Evolutionary conservation across 805 yeast species (phyloP).

Genomic region (Yueomyces sinensis): DNA sequence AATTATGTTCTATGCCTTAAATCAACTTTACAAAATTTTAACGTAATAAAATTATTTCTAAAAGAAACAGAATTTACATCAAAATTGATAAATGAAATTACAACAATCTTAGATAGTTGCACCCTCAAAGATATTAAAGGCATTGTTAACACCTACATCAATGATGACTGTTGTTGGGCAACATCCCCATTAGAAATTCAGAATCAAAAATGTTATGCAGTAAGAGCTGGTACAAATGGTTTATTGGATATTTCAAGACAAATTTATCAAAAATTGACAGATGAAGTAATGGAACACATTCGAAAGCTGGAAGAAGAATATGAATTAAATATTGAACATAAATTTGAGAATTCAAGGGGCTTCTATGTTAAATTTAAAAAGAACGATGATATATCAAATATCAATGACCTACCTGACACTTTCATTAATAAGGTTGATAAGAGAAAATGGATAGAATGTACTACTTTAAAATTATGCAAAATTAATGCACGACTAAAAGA

Average conservation of each 20-base stretch:
- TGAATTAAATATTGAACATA: conserved; percentile 18
- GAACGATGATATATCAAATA: too few relatives aligned
- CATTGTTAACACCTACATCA: conserved; percentile 23
- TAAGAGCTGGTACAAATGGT: conserved; percentile 32
- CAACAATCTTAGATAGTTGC: conserved; percentile 17
- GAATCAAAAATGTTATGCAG: conserved; percentile 33
- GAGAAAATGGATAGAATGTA: conserved; percentile 25
- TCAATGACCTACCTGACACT: conserved; percentile 17
- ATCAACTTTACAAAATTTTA: conserved; percentile 15
- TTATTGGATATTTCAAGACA: conserved; percentile 32
- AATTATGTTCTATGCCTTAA: conserved; percentile 31
- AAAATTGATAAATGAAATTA: conserved; percentile 19
- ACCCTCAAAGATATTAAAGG: conserved; percentile 12
- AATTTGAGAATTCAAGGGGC: conserved; percentile 27
- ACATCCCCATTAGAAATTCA: conserved; percentile 26
- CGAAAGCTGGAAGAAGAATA: conserved; percentile 14
- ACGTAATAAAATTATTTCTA: conserved; percentile 2
- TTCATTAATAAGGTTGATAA: conserved; percentile 25
- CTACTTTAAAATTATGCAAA: conserved; percentile 29
- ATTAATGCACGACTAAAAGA: conserved; percentile 29
- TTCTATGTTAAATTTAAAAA: conserved; percentile 25
- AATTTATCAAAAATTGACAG: conserved; percentile 26
- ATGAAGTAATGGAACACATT: conserved; percentile 24
- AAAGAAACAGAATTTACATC: conserved; percentile 1
- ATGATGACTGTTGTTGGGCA: conserved; percentile 33